Evolutionary conservation across 1,139 yeast genomes (phyloP).

Genomic region (Saccharomyces hybrid): DNA sequence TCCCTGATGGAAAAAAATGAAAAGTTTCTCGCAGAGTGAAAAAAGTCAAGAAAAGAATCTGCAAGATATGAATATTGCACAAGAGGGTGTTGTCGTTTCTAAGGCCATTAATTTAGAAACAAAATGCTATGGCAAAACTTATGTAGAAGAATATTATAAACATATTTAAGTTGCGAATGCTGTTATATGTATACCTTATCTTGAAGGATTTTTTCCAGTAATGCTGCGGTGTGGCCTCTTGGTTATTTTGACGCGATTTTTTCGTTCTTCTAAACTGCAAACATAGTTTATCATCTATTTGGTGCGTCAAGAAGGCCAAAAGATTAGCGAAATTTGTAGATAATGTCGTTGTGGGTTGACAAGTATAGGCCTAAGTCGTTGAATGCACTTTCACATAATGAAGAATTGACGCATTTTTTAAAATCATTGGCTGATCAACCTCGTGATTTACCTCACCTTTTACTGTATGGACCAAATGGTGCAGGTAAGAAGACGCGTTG

Average conservation of each 20-base stretch:
- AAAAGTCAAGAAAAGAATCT: not conserved
- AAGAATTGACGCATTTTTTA: constrained; percentile 54
- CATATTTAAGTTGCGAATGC: not conserved
- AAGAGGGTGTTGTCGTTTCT: not conserved
- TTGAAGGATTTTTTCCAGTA: not conserved
- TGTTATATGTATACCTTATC: not conserved
- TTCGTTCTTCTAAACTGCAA: not conserved
- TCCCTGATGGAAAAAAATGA: not conserved
- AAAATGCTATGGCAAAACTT: not conserved
- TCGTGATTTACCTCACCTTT: constrained; percentile 80
- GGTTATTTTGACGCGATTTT: not conserved
- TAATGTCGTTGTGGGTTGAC: constrained; percentile 94
- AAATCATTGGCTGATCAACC: constrained; percentile 41
- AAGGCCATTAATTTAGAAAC: not conserved
- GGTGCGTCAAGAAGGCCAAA: not conserved
- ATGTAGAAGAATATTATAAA: not conserved
- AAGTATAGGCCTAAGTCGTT: constrained; percentile 76
- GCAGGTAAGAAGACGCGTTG: constrained; percentile 95
- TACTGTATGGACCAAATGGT: constrained; percentile 93
- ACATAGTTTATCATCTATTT: not conserved
- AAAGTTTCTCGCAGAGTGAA: not conserved
- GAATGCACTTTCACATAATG: constrained; percentile 59
- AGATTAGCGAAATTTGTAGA: constrained; percentile 1
- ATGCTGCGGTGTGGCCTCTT: not conserved
- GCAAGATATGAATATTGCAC: not conserved